phyloP scores from a whole-genome alignment of 768 basidiomycete species.

The Psilocybe azurescens region DNA sequence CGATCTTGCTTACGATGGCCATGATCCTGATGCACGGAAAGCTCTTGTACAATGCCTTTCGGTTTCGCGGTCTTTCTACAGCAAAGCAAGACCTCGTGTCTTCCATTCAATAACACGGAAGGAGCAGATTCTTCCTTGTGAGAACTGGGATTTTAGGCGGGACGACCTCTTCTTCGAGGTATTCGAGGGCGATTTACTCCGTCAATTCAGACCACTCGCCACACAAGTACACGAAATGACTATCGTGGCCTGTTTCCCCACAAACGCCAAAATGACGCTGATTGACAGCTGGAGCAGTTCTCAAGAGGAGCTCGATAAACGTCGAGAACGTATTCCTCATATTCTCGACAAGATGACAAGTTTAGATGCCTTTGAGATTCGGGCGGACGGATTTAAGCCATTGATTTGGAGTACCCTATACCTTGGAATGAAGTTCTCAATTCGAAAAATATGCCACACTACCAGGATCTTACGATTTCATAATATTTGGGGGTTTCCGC shows the following conservation, averaged over 20 bases:
- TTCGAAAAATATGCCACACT: background rate
- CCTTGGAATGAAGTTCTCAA: background rate
- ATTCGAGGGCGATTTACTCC: background rate
- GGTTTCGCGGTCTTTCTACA: constrained; percentile 5
- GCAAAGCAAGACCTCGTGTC: background rate
- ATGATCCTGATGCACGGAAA: background rate
- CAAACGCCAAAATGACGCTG: background rate
- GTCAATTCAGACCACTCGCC: background rate
- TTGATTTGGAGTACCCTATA: background rate
- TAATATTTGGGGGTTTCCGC: background rate
- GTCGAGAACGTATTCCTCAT: background rate
- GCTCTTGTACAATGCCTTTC: constrained; percentile 3
- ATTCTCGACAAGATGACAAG: background rate
- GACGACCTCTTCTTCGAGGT: constrained; percentile 8
- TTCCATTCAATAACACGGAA: background rate
- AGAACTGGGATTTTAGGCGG: background rate
- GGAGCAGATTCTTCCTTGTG: constrained; percentile 2
- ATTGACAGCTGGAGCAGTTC: background rate
- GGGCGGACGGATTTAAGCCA: background rate
- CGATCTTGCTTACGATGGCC: background rate
- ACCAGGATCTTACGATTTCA: background rate
- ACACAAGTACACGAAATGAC: background rate
- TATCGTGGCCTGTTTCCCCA: background rate
- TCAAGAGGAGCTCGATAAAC: background rate
- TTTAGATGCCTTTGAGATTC: background rate